phyloP scores from a whole-genome alignment of 441 rosid species.

The Adansonia grandidieri region DNA sequence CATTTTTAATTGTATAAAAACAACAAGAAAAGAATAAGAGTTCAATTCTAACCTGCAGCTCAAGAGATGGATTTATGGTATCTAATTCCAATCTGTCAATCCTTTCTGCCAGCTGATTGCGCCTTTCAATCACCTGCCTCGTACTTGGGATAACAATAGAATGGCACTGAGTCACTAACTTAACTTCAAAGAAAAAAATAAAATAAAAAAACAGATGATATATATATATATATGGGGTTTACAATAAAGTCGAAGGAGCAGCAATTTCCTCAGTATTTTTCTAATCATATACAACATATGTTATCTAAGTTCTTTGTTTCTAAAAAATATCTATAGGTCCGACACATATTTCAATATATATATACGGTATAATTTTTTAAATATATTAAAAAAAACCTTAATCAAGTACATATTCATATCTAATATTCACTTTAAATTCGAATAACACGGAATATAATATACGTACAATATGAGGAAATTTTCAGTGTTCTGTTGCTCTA shows the following conservation, averaged over 20 bases:
- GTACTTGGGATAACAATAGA: slow-evolving; percentile 29
- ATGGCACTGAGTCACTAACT: background rate
- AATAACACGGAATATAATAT: too few species aligned
- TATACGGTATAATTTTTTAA: too few species aligned
- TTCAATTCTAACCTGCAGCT: slow-evolving; percentile 34
- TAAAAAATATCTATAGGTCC: too few species aligned
- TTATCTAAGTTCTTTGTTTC: too few species aligned
- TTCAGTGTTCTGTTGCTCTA: background rate
- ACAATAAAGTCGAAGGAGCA: background rate
- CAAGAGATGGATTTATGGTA: slow-evolving; percentile 33
- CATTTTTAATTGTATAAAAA: too few species aligned
- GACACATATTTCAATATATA: too few species aligned
- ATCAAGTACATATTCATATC: too few species aligned
- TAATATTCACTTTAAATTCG: too few species aligned
- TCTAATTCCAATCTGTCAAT: slow-evolving; percentile 22
- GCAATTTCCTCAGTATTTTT: background rate
- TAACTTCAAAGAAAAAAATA: background rate
- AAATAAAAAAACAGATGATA: background rate
- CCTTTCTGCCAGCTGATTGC: slow-evolving; percentile 29
- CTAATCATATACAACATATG: background rate
- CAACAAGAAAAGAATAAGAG: slow-evolving; percentile 2
- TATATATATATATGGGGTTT: background rate
- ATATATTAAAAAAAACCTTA: too few species aligned
- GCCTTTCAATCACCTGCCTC: slow-evolving; percentile 42
- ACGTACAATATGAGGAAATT: too few species aligned